Percentiles rank a stretch among this genome's conserved stretches.
Evolutionary conservation across 2,329 filamentous ascomycete species (phyloP).

Genomic region (Dryadomyces quercivorus): DNA sequence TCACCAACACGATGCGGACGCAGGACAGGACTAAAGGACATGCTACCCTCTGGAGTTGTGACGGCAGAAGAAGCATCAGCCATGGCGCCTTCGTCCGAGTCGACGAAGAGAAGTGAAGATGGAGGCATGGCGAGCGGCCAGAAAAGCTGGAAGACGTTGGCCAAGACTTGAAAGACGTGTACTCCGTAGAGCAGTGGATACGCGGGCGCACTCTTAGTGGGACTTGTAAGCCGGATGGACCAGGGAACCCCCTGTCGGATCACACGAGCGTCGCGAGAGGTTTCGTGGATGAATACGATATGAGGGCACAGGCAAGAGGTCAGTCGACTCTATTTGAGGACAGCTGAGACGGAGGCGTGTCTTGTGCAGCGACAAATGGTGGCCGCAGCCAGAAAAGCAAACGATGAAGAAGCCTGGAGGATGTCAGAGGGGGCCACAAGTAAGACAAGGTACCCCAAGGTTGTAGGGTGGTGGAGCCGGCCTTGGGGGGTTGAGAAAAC

Average conservation of each 20-base stretch:
- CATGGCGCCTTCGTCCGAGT: slow-evolving; percentile 18
- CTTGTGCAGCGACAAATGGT: too few relatives aligned
- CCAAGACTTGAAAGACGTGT: not conserved
- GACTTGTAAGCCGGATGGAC: not conserved
- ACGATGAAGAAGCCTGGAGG: too few relatives aligned
- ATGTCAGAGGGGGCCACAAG: too few relatives aligned
- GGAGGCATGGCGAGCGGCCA: not conserved
- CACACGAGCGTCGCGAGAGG: not conserved
- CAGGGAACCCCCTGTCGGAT: not conserved
- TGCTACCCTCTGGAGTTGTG: slow-evolving; percentile 30
- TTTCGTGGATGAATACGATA: not conserved
- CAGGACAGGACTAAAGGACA: slow-evolving; percentile 28
- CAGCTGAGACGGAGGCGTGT: too few relatives aligned
- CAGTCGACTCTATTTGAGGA: too few relatives aligned
- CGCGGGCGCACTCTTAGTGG: not conserved
- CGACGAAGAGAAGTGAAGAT: not conserved
- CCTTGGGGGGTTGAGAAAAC: too few relatives aligned
- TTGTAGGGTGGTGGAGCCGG: too few relatives aligned
- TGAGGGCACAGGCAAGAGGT: not conserved
- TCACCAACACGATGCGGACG: slow-evolving; percentile 16
- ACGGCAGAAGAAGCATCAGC: slow-evolving; percentile 27
- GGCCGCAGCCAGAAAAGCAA: too few relatives aligned
- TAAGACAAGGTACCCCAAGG: too few relatives aligned
- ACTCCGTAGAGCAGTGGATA: not conserved
- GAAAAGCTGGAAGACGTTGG: not conserved